Conservation (phyloP, 2,329 filamentous ascomycete species). For the Alternaria rosae region DNA sequence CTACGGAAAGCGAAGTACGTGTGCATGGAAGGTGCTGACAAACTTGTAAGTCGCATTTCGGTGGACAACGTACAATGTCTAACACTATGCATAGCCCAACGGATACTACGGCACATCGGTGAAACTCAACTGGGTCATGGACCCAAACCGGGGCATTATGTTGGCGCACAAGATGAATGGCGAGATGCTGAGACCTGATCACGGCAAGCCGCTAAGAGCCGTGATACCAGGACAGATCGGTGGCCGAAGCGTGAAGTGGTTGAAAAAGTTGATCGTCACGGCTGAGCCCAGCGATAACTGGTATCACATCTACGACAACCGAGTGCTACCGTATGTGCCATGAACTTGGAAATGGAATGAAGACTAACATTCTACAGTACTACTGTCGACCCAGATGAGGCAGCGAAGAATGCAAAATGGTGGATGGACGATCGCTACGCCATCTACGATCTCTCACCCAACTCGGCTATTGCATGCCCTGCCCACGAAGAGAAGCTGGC, state of each 20-base stretch:
- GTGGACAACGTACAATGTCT: neutral
- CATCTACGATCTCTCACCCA: constrained; percentile 90
- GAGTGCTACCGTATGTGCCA: constrained; percentile 72
- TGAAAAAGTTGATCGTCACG: constrained; percentile 81
- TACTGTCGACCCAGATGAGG: constrained; percentile 81
- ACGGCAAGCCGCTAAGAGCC: constrained; percentile 82
- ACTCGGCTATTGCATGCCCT: constrained; percentile 82
- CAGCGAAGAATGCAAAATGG: constrained; percentile 74
- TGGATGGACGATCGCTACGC: constrained; percentile 92
- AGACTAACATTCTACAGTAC: constrained; percentile 57
- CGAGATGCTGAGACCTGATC: constrained; percentile 78
- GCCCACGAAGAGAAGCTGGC: constrained; percentile 75
- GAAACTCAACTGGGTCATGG: constrained; percentile 87
- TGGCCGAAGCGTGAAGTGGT: constrained; percentile 91
- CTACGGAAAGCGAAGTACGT: constrained; percentile 77
- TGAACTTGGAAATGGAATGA: neutral
- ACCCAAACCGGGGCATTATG: constrained; percentile 83
- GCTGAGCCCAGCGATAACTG: constrained; percentile 84
- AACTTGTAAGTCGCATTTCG: constrained; percentile 59
- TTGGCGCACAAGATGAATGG: constrained; percentile 92
- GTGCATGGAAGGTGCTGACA: constrained; percentile 90
- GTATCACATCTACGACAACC: constrained; percentile 95
- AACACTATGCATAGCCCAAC: constrained; percentile 67
- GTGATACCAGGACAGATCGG: constrained; percentile 93
- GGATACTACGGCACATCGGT: constrained; percentile 88